Conservation (phyloP, 2,329 filamentous ascomycete genomes). For the Aspergillus thermomutatus region DNA sequence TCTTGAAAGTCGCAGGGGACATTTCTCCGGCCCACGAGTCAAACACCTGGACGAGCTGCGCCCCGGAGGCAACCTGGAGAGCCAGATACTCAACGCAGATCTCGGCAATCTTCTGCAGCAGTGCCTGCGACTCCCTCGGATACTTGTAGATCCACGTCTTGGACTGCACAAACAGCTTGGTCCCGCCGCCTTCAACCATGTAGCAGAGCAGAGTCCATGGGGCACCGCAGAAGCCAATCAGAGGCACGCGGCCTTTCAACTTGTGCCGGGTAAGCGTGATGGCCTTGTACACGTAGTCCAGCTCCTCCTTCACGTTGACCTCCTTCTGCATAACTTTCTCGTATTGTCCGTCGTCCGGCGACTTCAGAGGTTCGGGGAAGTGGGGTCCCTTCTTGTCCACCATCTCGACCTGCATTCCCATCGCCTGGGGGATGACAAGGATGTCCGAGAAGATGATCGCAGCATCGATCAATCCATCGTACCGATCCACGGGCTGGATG, state of each 20-base stretch:
- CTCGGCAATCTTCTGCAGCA: conserved; percentile 88
- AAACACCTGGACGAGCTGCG: conserved; percentile 94
- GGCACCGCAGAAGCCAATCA: conserved; percentile 95
- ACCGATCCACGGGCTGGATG: conserved; percentile 91
- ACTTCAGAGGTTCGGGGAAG: conserved; percentile 79
- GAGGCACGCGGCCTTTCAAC: conserved; percentile 78
- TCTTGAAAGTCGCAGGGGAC: conserved; percentile 75
- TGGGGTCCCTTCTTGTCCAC: conserved; percentile 94
- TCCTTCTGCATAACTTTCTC: conserved; percentile 68
- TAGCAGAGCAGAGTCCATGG: conserved; percentile 98
- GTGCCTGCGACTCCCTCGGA: conserved; percentile 70
- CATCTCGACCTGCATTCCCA: conserved; percentile 99
- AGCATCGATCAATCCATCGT: conserved; percentile 83
- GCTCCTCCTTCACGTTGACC: conserved; percentile 79
- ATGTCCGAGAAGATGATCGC: conserved; percentile 99
- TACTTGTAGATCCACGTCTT: conserved; percentile 98
- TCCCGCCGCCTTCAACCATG: conserved; percentile 97
- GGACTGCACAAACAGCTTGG: conserved; percentile 87
- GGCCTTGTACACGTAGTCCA: conserved; percentile 94
- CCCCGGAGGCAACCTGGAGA: conserved; percentile 86
- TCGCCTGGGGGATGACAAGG: conserved; percentile 92
- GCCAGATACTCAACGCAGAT: conserved; percentile 94
- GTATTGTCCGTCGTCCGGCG: conserved; percentile 81
- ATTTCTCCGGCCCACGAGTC: conserved; percentile 98
- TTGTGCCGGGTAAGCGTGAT: conserved; percentile 89